phyloP scores from a whole-genome alignment of 345 rosid genomes.

The Eucalyptus regnans region DNA sequence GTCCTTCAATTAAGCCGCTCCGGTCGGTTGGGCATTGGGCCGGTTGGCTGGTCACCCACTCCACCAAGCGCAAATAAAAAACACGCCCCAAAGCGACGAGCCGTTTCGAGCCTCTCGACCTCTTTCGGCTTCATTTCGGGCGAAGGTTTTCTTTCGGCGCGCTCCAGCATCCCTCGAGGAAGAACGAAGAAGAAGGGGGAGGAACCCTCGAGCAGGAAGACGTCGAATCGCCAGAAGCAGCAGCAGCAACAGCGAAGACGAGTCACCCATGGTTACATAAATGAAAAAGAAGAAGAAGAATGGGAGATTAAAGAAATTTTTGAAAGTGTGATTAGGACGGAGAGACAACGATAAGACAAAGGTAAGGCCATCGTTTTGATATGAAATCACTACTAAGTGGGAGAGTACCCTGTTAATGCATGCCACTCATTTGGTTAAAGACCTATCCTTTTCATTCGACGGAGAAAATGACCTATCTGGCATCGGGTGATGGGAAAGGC shows the following conservation, averaged over 20 bases:
- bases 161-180: not conserved
- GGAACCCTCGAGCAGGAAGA: not conserved
- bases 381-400: not conserved
- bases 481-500: not conserved
- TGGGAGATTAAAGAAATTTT: not conserved
- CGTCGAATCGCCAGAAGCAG: not conserved
- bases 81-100: not conserved
- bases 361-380: accelerated
- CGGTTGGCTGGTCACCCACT: not conserved
- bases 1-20: not conserved
- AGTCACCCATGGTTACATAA: not conserved
- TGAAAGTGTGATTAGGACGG: not conserved
- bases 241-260: accelerated
- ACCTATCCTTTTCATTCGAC: not conserved
- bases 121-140: not conserved
- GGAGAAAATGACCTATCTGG: not conserved
- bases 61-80: not conserved
- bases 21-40: not conserved
- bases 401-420: not conserved
- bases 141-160: not conserved
- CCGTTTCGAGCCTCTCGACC: not conserved
- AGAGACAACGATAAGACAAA: not conserved
- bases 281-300: not conserved
- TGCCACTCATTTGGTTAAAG: not conserved
- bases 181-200: not conserved